These are phyloP conservation scores for Jatropha multifida DNA, from an alignment of 441 rosid genomes.

Conservation along the genomic window DNA sequence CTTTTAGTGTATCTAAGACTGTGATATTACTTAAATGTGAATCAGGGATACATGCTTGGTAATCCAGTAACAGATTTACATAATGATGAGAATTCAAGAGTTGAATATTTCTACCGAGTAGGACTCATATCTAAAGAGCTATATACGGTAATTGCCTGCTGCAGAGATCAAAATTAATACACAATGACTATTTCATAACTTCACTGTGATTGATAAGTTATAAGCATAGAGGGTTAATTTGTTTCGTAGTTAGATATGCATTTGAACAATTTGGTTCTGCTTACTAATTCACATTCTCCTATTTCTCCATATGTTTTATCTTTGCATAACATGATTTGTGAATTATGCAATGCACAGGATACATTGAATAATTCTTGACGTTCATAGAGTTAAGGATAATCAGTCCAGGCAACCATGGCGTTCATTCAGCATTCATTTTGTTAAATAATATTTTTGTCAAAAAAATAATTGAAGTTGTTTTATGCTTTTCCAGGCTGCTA, in stretches of 20 bases:
- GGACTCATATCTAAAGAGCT: constrained; percentile 15
- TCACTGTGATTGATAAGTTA: background rate
- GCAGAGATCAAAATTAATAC: background rate
- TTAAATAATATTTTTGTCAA: background rate
- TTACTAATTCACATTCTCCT: background rate
- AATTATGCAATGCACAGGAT: too few relatives aligned
- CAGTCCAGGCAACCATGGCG: too few relatives aligned
- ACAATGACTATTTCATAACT: too few relatives aligned
- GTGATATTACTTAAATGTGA: constrained; percentile 1
- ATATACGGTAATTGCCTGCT: constrained; percentile 4
- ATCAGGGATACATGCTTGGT: constrained; percentile 17
- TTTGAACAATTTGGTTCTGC: background rate
- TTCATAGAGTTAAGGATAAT: too few relatives aligned
- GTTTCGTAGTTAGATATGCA: background rate
- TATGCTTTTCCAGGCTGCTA: constrained; percentile 7
- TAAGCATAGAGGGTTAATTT: background rate
- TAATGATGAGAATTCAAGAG: constrained; percentile 18
- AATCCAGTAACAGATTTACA: constrained; percentile 20
- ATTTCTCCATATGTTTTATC: background rate
- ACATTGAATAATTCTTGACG: too few relatives aligned
- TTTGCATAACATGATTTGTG: background rate
- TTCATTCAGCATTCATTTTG: background rate
- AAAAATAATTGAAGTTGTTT: background rate
- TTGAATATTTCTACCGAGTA: constrained; percentile 12
- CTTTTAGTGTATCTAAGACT: background rate